phyloP scores from a whole-genome alignment of 192 early-diverging fungal genomes.

The Coemansia sp. region DNA sequence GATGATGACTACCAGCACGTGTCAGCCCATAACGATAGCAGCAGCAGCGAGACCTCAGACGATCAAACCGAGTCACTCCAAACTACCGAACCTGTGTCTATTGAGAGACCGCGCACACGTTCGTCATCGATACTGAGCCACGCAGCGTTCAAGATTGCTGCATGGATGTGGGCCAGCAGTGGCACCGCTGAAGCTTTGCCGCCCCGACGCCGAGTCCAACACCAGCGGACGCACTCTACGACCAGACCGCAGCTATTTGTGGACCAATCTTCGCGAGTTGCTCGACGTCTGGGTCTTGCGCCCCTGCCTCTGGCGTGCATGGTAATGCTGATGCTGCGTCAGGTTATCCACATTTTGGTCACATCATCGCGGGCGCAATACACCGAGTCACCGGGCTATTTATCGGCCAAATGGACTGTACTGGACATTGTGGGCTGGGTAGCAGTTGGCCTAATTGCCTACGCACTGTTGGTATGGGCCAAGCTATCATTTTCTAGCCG shows the following conservation, averaged over 20 bases:
- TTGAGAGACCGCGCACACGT: slow-evolving; percentile 7
- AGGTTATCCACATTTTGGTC: slow-evolving; percentile 35
- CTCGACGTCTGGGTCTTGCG: slow-evolving; percentile 49
- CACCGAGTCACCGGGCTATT: not conserved
- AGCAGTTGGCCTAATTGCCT: slow-evolving; percentile 53
- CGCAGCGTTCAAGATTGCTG: slow-evolving; percentile 16
- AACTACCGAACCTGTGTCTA: not conserved
- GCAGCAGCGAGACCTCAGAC: slow-evolving; percentile 1
- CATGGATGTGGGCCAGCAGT: slow-evolving; percentile 19
- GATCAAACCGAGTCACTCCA: not conserved
- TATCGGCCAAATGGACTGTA: slow-evolving; percentile 14
- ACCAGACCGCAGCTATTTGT: slow-evolving; percentile 49
- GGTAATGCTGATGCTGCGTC: slow-evolving; percentile 46
- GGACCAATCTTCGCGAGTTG: slow-evolving; percentile 52
- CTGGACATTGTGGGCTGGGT: slow-evolving; percentile 53
- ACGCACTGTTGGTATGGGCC: slow-evolving; percentile 59
- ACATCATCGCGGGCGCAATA: slow-evolving; percentile 21
- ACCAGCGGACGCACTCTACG: slow-evolving; percentile 27
- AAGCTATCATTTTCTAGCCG: slow-evolving; percentile 78
- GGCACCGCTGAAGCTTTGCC: slow-evolving; percentile 1
- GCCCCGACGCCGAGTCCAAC: slow-evolving; percentile 12
- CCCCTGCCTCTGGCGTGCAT: slow-evolving; percentile 51
- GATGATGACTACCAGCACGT: slow-evolving; percentile 2
- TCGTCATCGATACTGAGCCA: slow-evolving; percentile 43
- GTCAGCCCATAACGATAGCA: not conserved